phyloP scores from a whole-genome alignment of 495 filamentous ascomycete genomes.

The Penicillium desertorum region DNA sequence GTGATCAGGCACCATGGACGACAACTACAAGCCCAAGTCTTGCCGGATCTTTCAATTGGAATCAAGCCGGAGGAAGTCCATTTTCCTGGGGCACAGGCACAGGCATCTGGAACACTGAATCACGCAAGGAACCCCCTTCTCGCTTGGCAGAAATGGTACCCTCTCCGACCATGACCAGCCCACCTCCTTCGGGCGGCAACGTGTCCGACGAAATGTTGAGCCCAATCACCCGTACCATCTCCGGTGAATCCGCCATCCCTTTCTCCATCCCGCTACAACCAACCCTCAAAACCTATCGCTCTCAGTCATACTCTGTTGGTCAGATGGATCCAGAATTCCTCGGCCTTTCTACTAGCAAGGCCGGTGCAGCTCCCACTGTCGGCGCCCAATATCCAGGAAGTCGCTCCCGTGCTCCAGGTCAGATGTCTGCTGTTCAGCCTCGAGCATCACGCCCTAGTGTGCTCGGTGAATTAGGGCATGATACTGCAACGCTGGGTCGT shows the following conservation, averaged over 20 bases:
- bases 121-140: conserved; percentile 71
- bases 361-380: conserved; percentile 33
- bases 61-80: conserved; percentile 52
- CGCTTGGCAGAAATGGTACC: conserved; percentile 73
- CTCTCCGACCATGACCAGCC: conserved; percentile 67
- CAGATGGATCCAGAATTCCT: conserved; percentile 73
- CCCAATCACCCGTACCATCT: conserved; percentile 52
- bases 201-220: conserved; percentile 53
- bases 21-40: conserved; percentile 44
- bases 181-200: conserved; percentile 45
- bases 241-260: conserved; percentile 66
- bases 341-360: conserved; percentile 44
- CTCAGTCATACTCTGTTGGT: conserved; percentile 95
- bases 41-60: conserved; percentile 57
- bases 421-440: conserved; percentile 70
- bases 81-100: conserved; percentile 73
- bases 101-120: conserved; percentile 76
- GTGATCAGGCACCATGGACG: conserved; percentile 69
- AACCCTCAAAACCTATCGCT: conserved; percentile 88
- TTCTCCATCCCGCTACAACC: conserved; percentile 90
- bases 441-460: conserved; percentile 84
- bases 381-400: conserved; percentile 39
- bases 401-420: conserved; percentile 52
- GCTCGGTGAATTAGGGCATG: conserved; percentile 73
- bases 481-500: conserved; percentile 68